Evolutionary conservation across 1,284 basidiomycete species (phyloP).

Genomic region (Bjerkandera adusta): DNA sequence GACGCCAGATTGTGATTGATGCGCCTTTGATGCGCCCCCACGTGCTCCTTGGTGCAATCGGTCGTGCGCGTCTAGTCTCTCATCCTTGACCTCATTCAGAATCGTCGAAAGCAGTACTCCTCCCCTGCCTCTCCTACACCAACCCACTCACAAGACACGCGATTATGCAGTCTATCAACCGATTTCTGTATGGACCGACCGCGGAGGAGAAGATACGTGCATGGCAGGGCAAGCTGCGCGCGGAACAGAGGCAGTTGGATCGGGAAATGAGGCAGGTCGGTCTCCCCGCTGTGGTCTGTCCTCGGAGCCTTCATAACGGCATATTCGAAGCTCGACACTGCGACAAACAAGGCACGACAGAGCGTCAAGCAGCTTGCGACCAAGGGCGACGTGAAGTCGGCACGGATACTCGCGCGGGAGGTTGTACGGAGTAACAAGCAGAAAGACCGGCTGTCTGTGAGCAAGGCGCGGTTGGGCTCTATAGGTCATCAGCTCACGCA

Average conservation of each 20-base stretch:
- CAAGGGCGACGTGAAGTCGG: constrained; percentile 92
- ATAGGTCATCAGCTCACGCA: constrained; percentile 91
- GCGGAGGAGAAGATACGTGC: constrained; percentile 87
- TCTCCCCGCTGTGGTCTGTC: constrained; percentile 20
- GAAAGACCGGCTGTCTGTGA: constrained; percentile 88
- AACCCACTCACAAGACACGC: neutral
- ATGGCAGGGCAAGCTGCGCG: constrained; percentile 86
- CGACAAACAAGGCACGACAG: constrained; percentile 77
- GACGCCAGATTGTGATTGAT: constrained; percentile 14
- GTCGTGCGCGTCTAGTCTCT: neutral
- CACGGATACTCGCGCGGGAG: constrained; percentile 88
- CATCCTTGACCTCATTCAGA: too few relatives aligned
- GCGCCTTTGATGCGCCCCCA: constrained; percentile 19
- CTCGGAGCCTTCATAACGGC: constrained; percentile 22
- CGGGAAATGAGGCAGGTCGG: constrained; percentile 91
- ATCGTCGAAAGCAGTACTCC: too few relatives aligned
- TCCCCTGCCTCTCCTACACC: neutral
- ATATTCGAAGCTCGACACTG: constrained; percentile 70
- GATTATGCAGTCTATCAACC: constrained; percentile 82
- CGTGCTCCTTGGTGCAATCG: constrained; percentile 11
- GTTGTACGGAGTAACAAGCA: constrained; percentile 96
- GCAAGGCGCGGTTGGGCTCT: constrained; percentile 91
- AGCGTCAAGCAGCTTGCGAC: constrained; percentile 89
- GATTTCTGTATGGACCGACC: constrained; percentile 92
- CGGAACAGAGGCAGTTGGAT: constrained; percentile 81